Evolutionary conservation across 208 protist species (phyloP).

Genomic region (Wallacemonas sp.): DNA sequence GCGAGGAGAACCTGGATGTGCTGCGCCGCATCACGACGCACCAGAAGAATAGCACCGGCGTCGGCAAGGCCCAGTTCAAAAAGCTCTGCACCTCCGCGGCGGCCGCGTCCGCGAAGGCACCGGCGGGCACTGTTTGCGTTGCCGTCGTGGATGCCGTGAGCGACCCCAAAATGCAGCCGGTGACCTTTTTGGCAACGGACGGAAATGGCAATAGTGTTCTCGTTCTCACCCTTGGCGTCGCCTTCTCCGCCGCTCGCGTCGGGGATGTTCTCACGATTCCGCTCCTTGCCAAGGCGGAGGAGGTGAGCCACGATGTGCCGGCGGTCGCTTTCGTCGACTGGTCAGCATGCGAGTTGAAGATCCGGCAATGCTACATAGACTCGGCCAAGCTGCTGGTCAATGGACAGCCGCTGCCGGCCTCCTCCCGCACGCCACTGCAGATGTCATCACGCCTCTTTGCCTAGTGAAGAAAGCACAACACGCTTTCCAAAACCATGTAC

Average conservation of each 20-base stretch:
- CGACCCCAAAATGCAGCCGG: slow-evolving; percentile 67
- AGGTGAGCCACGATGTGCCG: slow-evolving; percentile 50
- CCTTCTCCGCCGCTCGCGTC: slow-evolving; percentile 49
- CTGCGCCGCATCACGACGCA: slow-evolving; percentile 42
- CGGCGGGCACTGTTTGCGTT: slow-evolving; percentile 23
- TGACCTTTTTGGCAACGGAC: slow-evolving; percentile 55
- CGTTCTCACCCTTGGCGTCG: slow-evolving; percentile 66
- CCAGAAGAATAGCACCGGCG: slow-evolving; percentile 45
- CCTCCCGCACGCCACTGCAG: slow-evolving; percentile 46
- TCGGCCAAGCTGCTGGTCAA: slow-evolving; percentile 59
- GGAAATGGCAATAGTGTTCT: slow-evolving; percentile 45
- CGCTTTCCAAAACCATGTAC: no score
- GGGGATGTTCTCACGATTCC: slow-evolving; percentile 60
- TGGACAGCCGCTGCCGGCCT: slow-evolving; percentile 44
- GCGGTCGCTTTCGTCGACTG: slow-evolving; percentile 36
- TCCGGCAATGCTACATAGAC: slow-evolving; percentile 54
- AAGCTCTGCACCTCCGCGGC: slow-evolving; percentile 26
- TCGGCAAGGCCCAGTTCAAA: slow-evolving; percentile 62
- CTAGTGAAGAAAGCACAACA: no score
- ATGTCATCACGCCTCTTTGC: slow-evolving; percentile 81
- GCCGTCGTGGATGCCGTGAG: slow-evolving; percentile 70
- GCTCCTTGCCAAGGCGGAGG: slow-evolving; percentile 17
- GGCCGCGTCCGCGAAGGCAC: slow-evolving; percentile 13
- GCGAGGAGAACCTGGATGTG: slow-evolving; percentile 52
- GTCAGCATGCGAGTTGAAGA: slow-evolving; percentile 33